These are phyloP conservation scores for Hymenoscyphus occultus DNA, from an alignment of 2,329 filamentous ascomycete genomes.

Conservation along the genomic window DNA sequence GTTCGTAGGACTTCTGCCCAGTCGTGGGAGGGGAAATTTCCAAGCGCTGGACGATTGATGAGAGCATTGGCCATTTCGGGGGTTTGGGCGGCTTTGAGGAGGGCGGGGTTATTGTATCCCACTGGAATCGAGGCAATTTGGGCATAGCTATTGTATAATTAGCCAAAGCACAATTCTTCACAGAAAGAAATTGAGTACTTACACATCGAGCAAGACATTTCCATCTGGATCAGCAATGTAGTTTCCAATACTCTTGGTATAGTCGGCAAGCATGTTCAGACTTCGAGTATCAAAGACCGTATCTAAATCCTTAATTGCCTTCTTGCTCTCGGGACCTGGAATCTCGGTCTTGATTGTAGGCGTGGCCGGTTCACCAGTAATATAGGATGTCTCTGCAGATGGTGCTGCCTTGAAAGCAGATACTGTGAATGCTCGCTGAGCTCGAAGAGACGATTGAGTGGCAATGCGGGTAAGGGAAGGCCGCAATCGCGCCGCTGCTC, in stretches of 20 bases:
- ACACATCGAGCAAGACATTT: constrained; percentile 50
- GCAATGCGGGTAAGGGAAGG: constrained; percentile 24
- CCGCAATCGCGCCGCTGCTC: constrained; percentile 33
- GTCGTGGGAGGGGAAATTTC: constrained; percentile 75
- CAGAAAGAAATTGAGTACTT: constrained; percentile 27
- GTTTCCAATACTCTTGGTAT: constrained; percentile 51
- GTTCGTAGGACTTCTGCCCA: constrained; percentile 71
- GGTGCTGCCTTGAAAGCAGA: constrained; percentile 24
- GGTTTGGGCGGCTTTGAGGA: constrained; percentile 62
- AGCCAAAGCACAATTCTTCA: constrained; percentile 5
- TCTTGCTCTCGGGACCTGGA: constrained; percentile 39
- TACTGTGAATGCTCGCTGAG: constrained; percentile 25
- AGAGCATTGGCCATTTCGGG: constrained; percentile 70
- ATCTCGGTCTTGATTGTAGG: constrained; percentile 38
- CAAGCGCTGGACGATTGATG: constrained; percentile 75
- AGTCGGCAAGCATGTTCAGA: constrained; percentile 52
- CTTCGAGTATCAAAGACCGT: constrained; percentile 51
- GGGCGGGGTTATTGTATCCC: constrained; percentile 74
- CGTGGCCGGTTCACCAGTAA: constrained; percentile 34
- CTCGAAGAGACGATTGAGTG: constrained; percentile 15
- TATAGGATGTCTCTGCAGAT: constrained; percentile 29
- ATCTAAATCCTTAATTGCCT: constrained; percentile 43
- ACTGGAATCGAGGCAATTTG: constrained; percentile 83
- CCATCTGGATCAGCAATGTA: constrained; percentile 52
- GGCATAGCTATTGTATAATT: constrained; percentile 54